Base-by-base conservation (phyloP, 2,329 filamentous ascomycete genomes). In the Penicillium sp. region DNA sequence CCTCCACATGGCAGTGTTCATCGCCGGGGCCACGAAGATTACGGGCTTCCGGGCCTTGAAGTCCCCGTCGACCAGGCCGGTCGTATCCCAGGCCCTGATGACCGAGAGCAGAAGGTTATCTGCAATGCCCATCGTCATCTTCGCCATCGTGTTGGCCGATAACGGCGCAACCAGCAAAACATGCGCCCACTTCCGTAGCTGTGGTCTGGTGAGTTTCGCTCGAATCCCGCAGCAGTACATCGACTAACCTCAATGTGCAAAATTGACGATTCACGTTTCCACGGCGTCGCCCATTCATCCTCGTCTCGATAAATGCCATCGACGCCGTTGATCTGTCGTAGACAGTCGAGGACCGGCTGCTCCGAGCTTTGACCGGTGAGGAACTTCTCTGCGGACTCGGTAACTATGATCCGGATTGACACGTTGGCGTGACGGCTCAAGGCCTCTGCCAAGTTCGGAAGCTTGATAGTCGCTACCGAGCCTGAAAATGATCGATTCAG, bases 1-100 rank as follows among this genome's bases (percentile, higher is more conserved):
- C 49, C 79, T 77, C 87, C 89, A 95, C 92, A 96, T 96, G 4
- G 86, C 85, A 22, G 84, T 90, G 69, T 96, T 96, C 90, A 96
- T 95, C 27, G 88, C 85, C 1, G 87, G 86, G 2, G 88, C 88
- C 0, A 92, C 87, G 1, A 94, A 64, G 31, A 95, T 90, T 57
- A 78, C 81, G 69, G 86, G 87, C 69, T 79, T 83, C 24, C 48
- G 56, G 11, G 45, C 31, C 33, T 63, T 65, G 28, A 62, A 56
- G 14, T 42, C 48, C 36, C 59, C 66, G 42, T 88, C 84, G 6
- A 87, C 74, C 14, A 78, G 67, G 0, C 84, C 83, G n/a, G 79
- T 79, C 0, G 85, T 86, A 71, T 97, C 92, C 94, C 92, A 99
- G 0, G 92, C 92, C 18, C 92, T 79, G 33, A 94, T 80, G 0